Percentiles rank a stretch among this genome's conserved stretches.
These are phyloP conservation scores for Hypoxylon sp. DNA, from an alignment of 2,329 filamentous ascomycete species.

Conservation along the genomic window DNA sequence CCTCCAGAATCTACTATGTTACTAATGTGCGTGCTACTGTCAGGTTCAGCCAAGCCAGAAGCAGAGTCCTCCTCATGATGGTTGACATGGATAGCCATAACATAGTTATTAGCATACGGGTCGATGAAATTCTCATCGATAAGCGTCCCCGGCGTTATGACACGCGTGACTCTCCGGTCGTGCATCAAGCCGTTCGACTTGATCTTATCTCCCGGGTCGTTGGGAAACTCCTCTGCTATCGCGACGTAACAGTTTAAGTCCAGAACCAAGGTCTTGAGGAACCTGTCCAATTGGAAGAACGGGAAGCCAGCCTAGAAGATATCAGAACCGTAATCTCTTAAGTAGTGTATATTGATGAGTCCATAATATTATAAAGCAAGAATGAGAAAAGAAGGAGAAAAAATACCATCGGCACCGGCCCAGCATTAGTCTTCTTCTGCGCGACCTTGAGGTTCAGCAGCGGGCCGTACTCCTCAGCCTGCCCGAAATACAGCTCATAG, in stretches of 20 bases:
- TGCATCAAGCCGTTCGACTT: slow-evolving; percentile 85
- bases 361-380: slow-evolving; percentile 35
- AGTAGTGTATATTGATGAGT: slow-evolving; percentile 29
- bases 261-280: slow-evolving; percentile 91
- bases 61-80: slow-evolving; percentile 40
- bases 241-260: slow-evolving; percentile 93
- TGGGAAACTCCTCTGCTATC: slow-evolving; percentile 91
- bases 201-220: slow-evolving; percentile 75
- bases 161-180: slow-evolving; percentile 84
- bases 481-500: slow-evolving; percentile 97
- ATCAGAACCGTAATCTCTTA: background rate
- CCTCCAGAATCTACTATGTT: slow-evolving; percentile 9
- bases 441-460: slow-evolving; percentile 89
- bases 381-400: slow-evolving; percentile 55
- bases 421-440: slow-evolving; percentile 81
- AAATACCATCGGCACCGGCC: slow-evolving; percentile 85
- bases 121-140: slow-evolving; percentile 99
- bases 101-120: slow-evolving; percentile 91
- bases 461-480: slow-evolving; percentile 89
- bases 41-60: slow-evolving; percentile 23
- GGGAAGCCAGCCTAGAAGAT: slow-evolving; percentile 85
- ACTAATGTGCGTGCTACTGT: background rate
- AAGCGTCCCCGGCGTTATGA: slow-evolving; percentile 93
- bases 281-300: slow-evolving; percentile 91
- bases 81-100: slow-evolving; percentile 80